These are phyloP conservation scores for Nematocida sp. DNA, from an alignment of 371 early-diverging fungal species.

Conservation along the genomic window DNA sequence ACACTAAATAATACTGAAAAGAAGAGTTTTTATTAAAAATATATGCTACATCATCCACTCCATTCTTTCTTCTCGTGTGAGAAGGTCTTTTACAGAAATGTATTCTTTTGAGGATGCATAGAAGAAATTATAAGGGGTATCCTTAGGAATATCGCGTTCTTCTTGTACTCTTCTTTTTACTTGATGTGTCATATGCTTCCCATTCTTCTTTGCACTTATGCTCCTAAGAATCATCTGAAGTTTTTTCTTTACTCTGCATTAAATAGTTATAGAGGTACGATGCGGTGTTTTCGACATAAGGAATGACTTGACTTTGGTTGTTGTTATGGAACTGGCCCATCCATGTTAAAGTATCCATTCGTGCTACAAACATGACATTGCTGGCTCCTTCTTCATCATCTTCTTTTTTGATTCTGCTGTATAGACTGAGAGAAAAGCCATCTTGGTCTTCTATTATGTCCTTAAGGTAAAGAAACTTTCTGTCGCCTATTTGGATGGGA, in stretches of 20 bases:
- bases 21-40: not conserved
- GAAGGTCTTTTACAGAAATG: not conserved
- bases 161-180: no score
- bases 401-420: slow-evolving; percentile 25
- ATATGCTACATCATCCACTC: no score
- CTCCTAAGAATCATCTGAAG: not conserved
- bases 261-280: slow-evolving; percentile 19
- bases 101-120: not conserved
- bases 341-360: slow-evolving; percentile 38
- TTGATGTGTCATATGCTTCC: not conserved
- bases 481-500: slow-evolving; percentile 4
- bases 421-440: slow-evolving; percentile 24
- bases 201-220: not conserved
- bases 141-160: no score
- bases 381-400: not conserved
- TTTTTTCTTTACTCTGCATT: slow-evolving; percentile 19
- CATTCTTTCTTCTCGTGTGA: not conserved
- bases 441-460: slow-evolving; percentile 35
- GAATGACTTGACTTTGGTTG: slow-evolving; percentile 13
- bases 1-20: no score
- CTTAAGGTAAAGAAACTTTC: slow-evolving; percentile 33
- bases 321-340: slow-evolving; percentile 34
- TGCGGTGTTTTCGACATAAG: slow-evolving; percentile 29
- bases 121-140: no score
- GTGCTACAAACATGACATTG: slow-evolving; percentile 7